A percentile compares a stretch with the other conserved stretches of the same genome.
Conservation (phyloP, 2,329 filamentous ascomycete genomes). For the Monosporascus sp. region DNA sequence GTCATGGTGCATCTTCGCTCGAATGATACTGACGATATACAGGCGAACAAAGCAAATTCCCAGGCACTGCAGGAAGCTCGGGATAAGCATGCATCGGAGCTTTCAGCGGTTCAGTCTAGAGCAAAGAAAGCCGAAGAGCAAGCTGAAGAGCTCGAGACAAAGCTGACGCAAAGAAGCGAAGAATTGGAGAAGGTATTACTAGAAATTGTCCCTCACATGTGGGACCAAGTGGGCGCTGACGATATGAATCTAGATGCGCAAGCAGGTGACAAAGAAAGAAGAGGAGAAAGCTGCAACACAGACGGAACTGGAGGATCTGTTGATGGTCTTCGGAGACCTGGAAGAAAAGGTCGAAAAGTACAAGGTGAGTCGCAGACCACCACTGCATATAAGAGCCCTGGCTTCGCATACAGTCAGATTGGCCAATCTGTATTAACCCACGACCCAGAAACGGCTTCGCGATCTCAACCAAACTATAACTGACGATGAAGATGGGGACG, state of each 20-base stretch:
- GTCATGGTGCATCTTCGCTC: slow-evolving; percentile 6
- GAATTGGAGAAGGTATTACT: slow-evolving; percentile 26
- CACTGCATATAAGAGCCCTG: not conserved
- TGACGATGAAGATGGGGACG: slow-evolving; percentile 62
- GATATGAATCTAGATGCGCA: slow-evolving; percentile 17
- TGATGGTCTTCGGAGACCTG: slow-evolving; percentile 75
- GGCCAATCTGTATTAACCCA: not conserved
- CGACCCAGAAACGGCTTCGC: slow-evolving; percentile 50
- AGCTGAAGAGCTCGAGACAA: slow-evolving; percentile 42
- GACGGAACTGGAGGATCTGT: slow-evolving; percentile 71
- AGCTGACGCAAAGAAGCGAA: slow-evolving; percentile 35
- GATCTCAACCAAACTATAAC: slow-evolving; percentile 67
- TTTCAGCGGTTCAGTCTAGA: slow-evolving; percentile 19
- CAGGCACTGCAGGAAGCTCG: slow-evolving; percentile 55
- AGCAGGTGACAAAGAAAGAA: slow-evolving; percentile 43
- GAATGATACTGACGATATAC: slow-evolving; percentile 15
- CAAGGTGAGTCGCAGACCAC: slow-evolving; percentile 50
- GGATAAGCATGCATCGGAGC: slow-evolving; percentile 39
- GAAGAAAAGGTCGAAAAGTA: slow-evolving; percentile 73
- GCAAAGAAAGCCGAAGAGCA: slow-evolving; percentile 41
- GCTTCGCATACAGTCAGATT: not conserved
- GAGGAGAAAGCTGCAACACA: slow-evolving; percentile 60
- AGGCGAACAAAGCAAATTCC: slow-evolving; percentile 53
- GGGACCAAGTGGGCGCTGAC: slow-evolving; percentile 9
- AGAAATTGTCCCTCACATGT: not conserved